These are phyloP conservation scores for Fraxinus albicans DNA, from an alignment of 305 asterid species.

Conservation along the genomic window DNA sequence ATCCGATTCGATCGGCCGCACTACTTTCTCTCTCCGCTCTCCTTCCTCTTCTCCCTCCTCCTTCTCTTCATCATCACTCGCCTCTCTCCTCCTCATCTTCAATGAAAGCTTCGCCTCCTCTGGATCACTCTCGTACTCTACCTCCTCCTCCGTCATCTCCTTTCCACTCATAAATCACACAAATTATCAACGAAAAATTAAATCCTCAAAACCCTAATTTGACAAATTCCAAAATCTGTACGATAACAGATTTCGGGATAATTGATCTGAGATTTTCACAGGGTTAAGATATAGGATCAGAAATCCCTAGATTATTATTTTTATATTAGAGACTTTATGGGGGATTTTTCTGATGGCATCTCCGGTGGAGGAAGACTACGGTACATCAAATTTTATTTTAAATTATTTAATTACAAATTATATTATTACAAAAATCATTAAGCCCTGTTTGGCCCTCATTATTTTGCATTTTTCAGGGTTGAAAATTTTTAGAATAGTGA, in stretches of 20 bases:
- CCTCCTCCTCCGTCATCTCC: slow-evolving; percentile 57
- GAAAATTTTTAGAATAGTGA: no score
- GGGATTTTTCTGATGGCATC: no score
- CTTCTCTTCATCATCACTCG: slow-evolving; percentile 83
- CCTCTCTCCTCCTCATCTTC: slow-evolving; percentile 89
- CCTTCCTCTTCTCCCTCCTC: slow-evolving; percentile 39
- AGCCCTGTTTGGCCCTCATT: no score
- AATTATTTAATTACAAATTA: no score
- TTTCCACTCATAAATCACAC: neutral
- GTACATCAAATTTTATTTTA: no score
- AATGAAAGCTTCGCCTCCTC: slow-evolving; percentile 85
- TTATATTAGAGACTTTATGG: no score
- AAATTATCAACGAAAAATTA: neutral
- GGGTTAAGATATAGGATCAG: neutral
- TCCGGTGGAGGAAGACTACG: no score
- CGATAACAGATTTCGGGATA: neutral
- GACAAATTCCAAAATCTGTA: neutral
- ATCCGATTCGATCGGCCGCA: slow-evolving; percentile 54
- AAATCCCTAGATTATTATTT: neutral
- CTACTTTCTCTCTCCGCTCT: slow-evolving; percentile 37
- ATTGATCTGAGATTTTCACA: neutral
- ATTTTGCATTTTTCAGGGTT: no score
- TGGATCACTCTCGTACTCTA: slow-evolving; percentile 89
- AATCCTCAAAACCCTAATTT: neutral
- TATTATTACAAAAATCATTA: no score